These are phyloP conservation scores for Plenodomus biglobosus DNA, from an alignment of 2,329 filamentous ascomycete genomes.

Conservation along the genomic window DNA sequence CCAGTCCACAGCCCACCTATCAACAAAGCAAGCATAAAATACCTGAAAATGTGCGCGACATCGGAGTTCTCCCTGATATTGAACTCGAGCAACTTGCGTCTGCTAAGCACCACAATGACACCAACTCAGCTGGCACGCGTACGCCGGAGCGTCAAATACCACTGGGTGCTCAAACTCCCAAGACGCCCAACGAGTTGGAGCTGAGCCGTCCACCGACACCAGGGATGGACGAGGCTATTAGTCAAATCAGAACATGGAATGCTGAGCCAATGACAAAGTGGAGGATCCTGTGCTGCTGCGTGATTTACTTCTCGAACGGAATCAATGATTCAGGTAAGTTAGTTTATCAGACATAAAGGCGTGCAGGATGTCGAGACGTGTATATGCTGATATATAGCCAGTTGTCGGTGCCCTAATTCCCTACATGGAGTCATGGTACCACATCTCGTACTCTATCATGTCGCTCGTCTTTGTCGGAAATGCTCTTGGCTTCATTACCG, in stretches of 20 bases:
- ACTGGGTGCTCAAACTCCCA: conserved; percentile 28
- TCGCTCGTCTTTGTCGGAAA: conserved; percentile 81
- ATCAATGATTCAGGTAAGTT: conserved; percentile 66
- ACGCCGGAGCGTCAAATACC: conserved; percentile 11
- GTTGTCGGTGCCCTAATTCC: conserved; percentile 77
- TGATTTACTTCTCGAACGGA: conserved; percentile 69
- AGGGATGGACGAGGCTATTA: conserved; percentile 43
- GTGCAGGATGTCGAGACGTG: neutral
- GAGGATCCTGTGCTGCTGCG: conserved; percentile 64
- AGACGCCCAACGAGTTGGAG: conserved; percentile 52
- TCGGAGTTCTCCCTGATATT: conserved; percentile 28
- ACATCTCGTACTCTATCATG: conserved; percentile 75
- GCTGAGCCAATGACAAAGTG: conserved; percentile 67
- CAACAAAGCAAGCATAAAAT: conserved; percentile 24
- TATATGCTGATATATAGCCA: conserved; percentile 9
- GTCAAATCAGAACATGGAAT: conserved; percentile 59
- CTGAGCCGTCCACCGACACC: conserved; percentile 58
- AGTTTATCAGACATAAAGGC: neutral
- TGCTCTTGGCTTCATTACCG: conserved; percentile 73
- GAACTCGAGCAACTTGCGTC: conserved; percentile 40
- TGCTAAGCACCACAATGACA: conserved; percentile 10
- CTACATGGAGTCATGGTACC: conserved; percentile 75
- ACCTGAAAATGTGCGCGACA: conserved; percentile 14
- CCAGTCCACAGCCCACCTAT: conserved; percentile 44
- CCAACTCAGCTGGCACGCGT: conserved; percentile 23